phyloP scores from a whole-genome alignment of 2,329 filamentous ascomycete species.

The Diaporthe sp. region DNA sequence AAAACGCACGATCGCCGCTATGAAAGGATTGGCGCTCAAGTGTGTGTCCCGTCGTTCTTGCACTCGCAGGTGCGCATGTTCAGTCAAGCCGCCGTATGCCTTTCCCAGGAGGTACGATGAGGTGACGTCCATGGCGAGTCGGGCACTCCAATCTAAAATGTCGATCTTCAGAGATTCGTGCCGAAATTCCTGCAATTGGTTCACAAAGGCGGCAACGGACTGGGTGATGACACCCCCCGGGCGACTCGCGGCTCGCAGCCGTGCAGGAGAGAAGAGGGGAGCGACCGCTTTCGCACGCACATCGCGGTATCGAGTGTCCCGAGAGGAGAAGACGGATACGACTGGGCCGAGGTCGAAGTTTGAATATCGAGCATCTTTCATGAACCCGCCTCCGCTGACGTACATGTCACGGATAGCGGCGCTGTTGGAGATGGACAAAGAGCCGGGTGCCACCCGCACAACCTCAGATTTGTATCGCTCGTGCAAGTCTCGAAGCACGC shows the following conservation, averaged over 20 bases:
- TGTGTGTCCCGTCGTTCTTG: background rate
- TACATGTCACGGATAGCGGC: background rate
- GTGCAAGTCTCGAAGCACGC: slow-evolving; percentile 37
- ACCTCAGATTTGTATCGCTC: background rate
- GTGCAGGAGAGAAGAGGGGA: background rate
- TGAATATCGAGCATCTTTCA: background rate
- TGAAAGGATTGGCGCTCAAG: background rate
- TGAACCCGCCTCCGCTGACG: background rate
- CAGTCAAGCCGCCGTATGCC: background rate
- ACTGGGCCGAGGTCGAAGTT: background rate
- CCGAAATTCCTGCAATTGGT: background rate
- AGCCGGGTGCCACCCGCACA: background rate
- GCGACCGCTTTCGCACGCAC: background rate
- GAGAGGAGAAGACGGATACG: background rate
- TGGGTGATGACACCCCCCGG: background rate
- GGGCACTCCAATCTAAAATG: background rate
- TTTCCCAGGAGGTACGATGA: background rate
- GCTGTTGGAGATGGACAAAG: background rate
- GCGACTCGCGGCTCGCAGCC: background rate
- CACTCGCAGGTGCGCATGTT: background rate
- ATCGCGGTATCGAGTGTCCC: background rate
- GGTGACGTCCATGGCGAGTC: background rate
- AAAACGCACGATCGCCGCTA: background rate
- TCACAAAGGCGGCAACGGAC: background rate
- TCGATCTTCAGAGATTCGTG: background rate